Percentiles rank a stretch among this genome's conserved stretches.
phyloP scores from a whole-genome alignment of 106 monocot species.

The Dendrobium huoshanense region DNA sequence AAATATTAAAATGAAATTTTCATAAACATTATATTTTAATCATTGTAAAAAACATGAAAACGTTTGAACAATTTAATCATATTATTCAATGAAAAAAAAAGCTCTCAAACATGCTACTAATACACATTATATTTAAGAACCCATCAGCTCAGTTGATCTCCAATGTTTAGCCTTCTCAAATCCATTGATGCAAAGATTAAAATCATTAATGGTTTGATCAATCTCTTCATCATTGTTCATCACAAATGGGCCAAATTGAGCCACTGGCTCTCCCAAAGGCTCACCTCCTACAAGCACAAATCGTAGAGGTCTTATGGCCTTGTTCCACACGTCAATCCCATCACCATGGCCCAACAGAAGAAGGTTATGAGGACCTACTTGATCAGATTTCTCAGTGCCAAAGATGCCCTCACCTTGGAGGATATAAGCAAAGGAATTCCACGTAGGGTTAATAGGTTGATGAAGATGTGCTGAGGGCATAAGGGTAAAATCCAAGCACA shows the following conservation, averaged over 20 bases:
- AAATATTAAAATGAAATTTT: no score
- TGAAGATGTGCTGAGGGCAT: constrained; percentile 29
- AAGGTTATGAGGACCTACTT: constrained; percentile 36
- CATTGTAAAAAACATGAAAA: no score
- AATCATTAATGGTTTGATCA: constrained; percentile 61
- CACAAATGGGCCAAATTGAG: constrained; percentile 76
- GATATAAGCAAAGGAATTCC: constrained; percentile 68
- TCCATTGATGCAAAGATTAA: constrained; percentile 48
- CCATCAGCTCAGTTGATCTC: constrained; percentile 24
- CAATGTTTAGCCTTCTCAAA: constrained; percentile 85
- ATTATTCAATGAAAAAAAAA: no score
- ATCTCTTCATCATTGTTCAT: constrained; percentile 91
- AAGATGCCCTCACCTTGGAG: constrained; percentile 73
- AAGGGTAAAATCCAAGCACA: constrained; percentile 74
- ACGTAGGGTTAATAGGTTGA: constrained; percentile 40
- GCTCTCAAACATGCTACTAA: no score
- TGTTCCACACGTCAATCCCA: constrained; percentile 67
- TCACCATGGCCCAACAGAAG: constrained; percentile 60
- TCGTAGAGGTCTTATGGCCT: constrained; percentile 25
- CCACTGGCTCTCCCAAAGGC: constrained; percentile 73
- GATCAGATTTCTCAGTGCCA: constrained; percentile 17
- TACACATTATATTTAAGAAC: no score
- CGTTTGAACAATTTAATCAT: no score
- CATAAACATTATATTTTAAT: no score
- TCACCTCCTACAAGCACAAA: constrained; percentile 70